These are phyloP conservation scores for Setaria italica DNA, from an alignment of 202 grass and related monocot genomes.

Conservation along the genomic window DNA sequence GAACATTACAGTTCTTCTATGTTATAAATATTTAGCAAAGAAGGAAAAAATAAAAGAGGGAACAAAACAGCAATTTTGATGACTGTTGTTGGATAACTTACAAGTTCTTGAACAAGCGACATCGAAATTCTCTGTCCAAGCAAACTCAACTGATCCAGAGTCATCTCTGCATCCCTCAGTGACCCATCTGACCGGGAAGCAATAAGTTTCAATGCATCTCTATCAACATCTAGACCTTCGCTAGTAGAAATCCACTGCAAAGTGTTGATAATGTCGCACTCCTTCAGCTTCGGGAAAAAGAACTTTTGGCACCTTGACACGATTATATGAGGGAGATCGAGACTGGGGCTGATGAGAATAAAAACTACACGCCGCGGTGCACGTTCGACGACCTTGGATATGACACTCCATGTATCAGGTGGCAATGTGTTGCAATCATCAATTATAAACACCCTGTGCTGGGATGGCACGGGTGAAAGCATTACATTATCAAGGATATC, in stretches of 20 bases:
- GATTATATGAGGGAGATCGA: conserved; percentile 88
- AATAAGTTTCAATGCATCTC: conserved; percentile 90
- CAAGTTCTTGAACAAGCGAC: conserved; percentile 93
- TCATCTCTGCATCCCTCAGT: conserved; percentile 94
- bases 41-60: background rate
- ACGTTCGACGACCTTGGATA: conserved; percentile 72
- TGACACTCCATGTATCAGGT: conserved; percentile 70
- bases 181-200: conserved; percentile 94
- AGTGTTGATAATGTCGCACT: conserved; percentile 79
- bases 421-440: conserved; percentile 82
- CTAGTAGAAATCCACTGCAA: conserved; percentile 92
- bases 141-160: conserved; percentile 91
- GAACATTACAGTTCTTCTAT: conserved; percentile 5
- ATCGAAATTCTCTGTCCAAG: conserved; percentile 90
- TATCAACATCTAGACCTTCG: conserved; percentile 87
- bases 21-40: background rate
- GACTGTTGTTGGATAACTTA: conserved; percentile 54
- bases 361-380: conserved; percentile 75
- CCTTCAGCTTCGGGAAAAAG: conserved; percentile 90
- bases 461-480: conserved; percentile 49
- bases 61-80: conserved; percentile 25
- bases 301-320: conserved; percentile 95
- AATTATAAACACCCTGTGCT: conserved; percentile 77
- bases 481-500: conserved; percentile 77
- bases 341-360: conserved; percentile 69